Base-by-base conservation (phyloP, 116 monocot species). In the Cymodocea nodosa region DNA sequence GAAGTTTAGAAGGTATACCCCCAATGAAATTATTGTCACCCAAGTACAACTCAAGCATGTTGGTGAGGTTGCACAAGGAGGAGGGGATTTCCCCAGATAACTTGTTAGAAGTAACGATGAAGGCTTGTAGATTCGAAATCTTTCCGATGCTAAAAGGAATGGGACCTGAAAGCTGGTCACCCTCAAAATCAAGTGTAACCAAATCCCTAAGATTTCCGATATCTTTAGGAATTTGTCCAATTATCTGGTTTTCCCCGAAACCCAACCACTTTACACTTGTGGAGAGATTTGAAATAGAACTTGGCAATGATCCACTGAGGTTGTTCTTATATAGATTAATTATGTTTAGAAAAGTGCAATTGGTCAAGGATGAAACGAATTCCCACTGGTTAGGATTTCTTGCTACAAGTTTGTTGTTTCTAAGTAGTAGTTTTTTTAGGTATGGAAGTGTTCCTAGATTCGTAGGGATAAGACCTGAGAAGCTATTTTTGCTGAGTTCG, bases 341-440 rank as follows among this genome's bases (percentile, higher is more conserved):
- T 14, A 20, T 18, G 7, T 55, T 20, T 12, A 89, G 49, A 15
- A 17, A 3, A 35, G 67, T 75, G 70, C 82, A 89, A 51, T 82
- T 82, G 23, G 78, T 60, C 39, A 85, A 60, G 2, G 89, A 77
- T 23, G 57, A 39, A 24, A 89, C 5, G 76, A 89, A 83, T 4
- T 56, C 67, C 35, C 75, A 30, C 30, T 30, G 2, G 3, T 30
- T 1, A 30, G 30, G 30, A 3, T 30, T 30, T 30, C 30, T 30
- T 30, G 30, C 30, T 1, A 30, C 30, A 30, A 30, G 30, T 3
- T 30, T 30, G 30, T 30, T 30, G 30, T 30, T 1, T 30, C 3
- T 3, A 30, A 30, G 30, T 30, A 30, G 3, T 3, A 30, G 30
- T 1, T 30, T 1, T 1, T 1, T 30, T 30, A 30, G 3, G 30